These are phyloP conservation scores for Arbutus unedo DNA, from an alignment of 148 eudicot genomes.

Conservation along the genomic window DNA sequence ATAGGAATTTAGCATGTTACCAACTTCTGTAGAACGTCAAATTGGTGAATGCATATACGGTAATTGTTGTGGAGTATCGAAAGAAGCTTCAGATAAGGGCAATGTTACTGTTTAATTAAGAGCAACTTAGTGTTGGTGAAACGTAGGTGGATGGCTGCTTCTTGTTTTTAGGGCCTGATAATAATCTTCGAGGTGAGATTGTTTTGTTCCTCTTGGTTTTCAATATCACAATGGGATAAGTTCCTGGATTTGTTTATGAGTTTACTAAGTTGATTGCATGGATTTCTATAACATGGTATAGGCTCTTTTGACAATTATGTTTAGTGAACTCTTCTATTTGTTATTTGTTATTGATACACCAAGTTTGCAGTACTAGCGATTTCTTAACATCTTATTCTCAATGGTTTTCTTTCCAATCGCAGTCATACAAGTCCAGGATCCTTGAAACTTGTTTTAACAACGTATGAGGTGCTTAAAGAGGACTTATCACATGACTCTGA, in stretches of 20 bases:
- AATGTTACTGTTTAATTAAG: no score
- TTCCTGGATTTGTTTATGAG: background rate
- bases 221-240: background rate
- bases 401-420: conserved; percentile 26
- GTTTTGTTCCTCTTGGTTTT: background rate
- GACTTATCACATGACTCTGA: conserved; percentile 94
- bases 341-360: background rate
- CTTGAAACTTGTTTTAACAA: conserved; percentile 85
- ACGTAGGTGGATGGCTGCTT: background rate
- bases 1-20: background rate
- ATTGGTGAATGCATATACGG: no score
- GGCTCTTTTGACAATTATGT: background rate
- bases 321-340: background rate
- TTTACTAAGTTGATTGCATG: conserved; percentile 5
- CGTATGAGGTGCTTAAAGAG: conserved; percentile 84
- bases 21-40: background rate
- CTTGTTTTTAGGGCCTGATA: background rate
- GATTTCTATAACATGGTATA: background rate
- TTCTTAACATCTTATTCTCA: conserved; percentile 3
- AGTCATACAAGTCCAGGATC: conserved; percentile 93
- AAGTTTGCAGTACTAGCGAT: conserved; percentile 3
- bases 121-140: background rate
- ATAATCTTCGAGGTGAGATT: conserved; percentile 4
- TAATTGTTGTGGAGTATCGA: no score
- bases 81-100: no score